phyloP scores from a whole-genome alignment of 305 asterid genomes.

The Andrographis paniculata region DNA sequence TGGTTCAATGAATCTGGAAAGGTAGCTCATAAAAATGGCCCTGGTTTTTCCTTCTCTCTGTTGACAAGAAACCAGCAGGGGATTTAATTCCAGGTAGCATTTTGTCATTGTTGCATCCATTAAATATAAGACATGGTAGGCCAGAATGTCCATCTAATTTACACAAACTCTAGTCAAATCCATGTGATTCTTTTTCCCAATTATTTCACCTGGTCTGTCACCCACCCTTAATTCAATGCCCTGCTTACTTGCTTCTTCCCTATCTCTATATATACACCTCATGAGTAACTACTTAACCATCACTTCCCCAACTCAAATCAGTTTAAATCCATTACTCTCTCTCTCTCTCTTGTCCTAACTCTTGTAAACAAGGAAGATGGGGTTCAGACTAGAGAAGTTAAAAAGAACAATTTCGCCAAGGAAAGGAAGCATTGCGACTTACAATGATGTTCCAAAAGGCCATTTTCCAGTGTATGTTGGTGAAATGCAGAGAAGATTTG shows the following conservation, averaged over 20 bases:
- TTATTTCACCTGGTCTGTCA: background rate
- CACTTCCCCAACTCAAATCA: background rate
- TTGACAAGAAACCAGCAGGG: no score
- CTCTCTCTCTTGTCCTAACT: no score
- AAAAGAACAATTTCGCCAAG: constrained; percentile 28
- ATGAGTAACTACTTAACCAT: background rate
- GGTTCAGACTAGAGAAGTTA: constrained; percentile 27
- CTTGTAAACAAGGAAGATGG: constrained; percentile 19
- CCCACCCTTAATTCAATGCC: background rate
- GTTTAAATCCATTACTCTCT: no score
- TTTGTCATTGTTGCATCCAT: no score
- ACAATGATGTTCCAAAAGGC: constrained; percentile 25
- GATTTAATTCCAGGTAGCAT: no score
- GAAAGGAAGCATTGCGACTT: constrained; percentile 21
- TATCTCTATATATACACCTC: background rate
- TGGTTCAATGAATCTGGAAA: no score
- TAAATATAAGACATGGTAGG: no score
- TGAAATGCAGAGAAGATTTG: constrained; percentile 24
- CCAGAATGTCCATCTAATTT: no score
- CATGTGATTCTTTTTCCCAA: background rate
- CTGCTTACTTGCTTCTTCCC: background rate
- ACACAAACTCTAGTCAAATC: background rate
- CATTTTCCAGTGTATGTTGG: constrained; percentile 34
- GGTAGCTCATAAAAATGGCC: no score
- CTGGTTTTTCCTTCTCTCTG: no score